These are phyloP conservation scores for Albifimbria verrucaria DNA, from an alignment of 2,329 filamentous ascomycete species.

Conservation along the genomic window DNA sequence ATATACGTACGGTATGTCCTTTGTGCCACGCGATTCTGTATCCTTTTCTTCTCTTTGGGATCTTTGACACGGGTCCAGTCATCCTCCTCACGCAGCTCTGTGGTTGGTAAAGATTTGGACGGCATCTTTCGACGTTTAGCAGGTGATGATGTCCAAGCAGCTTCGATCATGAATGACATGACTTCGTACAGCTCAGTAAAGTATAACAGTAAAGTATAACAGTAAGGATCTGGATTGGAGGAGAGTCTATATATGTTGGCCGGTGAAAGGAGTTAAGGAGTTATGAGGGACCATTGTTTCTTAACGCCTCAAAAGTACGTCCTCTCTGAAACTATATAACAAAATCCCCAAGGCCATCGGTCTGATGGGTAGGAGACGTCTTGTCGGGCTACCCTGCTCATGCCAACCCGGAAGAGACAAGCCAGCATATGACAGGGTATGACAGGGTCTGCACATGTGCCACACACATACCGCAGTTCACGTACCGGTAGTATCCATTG, in stretches of 20 bases:
- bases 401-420: not conserved
- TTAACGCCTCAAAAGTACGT: not conserved
- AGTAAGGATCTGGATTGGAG: no score
- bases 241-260: no score
- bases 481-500: no score
- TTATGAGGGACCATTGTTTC: not conserved
- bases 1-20: slow-evolving; percentile 26
- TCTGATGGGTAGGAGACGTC: not conserved
- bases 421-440: not conserved
- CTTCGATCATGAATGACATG: not conserved
- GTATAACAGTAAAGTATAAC: no score
- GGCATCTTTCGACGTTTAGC: not conserved
- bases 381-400: not conserved
- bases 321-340: not conserved
- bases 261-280: not conserved
- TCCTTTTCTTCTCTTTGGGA: slow-evolving; percentile 27
- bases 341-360: not conserved
- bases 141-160: not conserved
- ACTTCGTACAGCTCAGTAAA: no score
- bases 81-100: slow-evolving; percentile 17
- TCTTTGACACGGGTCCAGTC: slow-evolving; percentile 26
- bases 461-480: not conserved
- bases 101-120: slow-evolving; percentile 3
- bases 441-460: not conserved
- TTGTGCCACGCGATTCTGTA: slow-evolving; percentile 28